Percentiles rank a stretch among this genome's conserved stretches.
Conservation (phyloP, 257 asterid species). For the Voacanga thouarsii region DNA sequence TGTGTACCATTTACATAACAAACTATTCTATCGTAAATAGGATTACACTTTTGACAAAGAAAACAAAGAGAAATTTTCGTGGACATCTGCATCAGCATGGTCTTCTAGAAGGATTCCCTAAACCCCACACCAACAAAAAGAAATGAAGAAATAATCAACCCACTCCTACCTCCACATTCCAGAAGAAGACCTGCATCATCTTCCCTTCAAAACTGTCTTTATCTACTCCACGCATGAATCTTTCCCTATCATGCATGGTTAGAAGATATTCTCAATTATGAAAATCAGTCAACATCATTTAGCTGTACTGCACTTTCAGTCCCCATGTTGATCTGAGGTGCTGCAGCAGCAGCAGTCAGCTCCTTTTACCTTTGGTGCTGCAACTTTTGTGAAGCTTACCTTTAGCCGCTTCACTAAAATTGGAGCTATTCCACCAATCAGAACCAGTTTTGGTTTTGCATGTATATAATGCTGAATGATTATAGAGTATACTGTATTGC, state of each 20-base stretch:
- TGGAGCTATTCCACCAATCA: slow-evolving; percentile 22
- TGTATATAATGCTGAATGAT: neutral
- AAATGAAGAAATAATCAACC: slow-evolving; percentile 8
- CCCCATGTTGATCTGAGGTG: neutral
- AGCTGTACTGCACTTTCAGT: slow-evolving; percentile 19
- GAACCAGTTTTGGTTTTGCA: slow-evolving; percentile 27
- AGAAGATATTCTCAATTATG: slow-evolving; percentile 5
- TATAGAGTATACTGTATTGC: neutral
- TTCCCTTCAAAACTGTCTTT: slow-evolving; percentile 15
- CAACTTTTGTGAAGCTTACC: slow-evolving; percentile 1
- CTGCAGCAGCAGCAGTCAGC: slow-evolving; percentile 8
- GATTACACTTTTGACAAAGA: slow-evolving; percentile 1
- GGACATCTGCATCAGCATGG: slow-evolving; percentile 20
- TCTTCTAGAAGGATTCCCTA: slow-evolving; percentile 23
- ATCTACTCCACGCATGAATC: slow-evolving; percentile 17
- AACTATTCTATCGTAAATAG: neutral
- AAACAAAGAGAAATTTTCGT: slow-evolving; percentile 2
- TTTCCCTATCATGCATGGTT: slow-evolving; percentile 15
- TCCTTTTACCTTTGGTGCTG: neutral
- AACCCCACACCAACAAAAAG: slow-evolving; percentile 18
- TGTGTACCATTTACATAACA: neutral
- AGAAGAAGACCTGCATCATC: slow-evolving; percentile 22
- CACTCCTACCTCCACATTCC: slow-evolving; percentile 12
- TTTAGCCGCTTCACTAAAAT: neutral
- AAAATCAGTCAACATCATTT: slow-evolving; percentile 19